Percentiles rank a stretch among this genome's conserved stretches.
phyloP scores from a whole-genome alignment of 495 filamentous ascomycete species.

The Polyplosphaeria fusca region DNA sequence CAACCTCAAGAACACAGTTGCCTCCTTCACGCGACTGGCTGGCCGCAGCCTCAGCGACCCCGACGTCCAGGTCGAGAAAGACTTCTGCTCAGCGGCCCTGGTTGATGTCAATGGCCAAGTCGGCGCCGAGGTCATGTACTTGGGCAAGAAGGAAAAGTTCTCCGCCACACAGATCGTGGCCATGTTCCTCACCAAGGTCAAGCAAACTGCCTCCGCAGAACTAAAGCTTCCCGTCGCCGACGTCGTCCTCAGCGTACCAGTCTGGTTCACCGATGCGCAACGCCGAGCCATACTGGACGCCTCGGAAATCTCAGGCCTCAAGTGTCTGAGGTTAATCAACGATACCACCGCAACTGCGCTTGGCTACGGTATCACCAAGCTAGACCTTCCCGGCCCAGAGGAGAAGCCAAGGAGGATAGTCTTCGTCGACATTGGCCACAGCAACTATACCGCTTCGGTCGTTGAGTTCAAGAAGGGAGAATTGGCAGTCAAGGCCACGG shows the following conservation, averaged over 20 bases:
- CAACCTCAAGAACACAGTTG: constrained; percentile 98
- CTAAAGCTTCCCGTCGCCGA: constrained; percentile 92
- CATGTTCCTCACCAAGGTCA: constrained; percentile 95
- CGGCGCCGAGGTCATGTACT: constrained; percentile 89
- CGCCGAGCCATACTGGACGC: constrained; percentile 86
- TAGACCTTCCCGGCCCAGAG: constrained; percentile 80
- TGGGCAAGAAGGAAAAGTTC: constrained; percentile 93
- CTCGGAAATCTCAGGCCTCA: constrained; percentile 89
- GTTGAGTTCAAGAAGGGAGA: constrained; percentile 98
- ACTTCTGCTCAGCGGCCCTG: constrained; percentile 82
- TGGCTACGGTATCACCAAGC: constrained; percentile 96
- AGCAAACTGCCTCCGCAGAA: constrained; percentile 80
- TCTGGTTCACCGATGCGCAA: constrained; percentile 97
- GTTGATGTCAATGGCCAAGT: constrained; percentile 91
- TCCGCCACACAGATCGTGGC: constrained; percentile 84
- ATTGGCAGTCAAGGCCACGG: constrained; percentile 86
- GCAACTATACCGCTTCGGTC: constrained; percentile 89
- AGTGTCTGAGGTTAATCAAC: constrained; percentile 91
- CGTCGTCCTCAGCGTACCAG: constrained; percentile 87
- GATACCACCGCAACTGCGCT: constrained; percentile 96
- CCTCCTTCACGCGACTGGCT: constrained; percentile 84
- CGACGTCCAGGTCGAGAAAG: constrained; percentile 85
- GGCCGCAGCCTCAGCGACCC: constrained; percentile 84
- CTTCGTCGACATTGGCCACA: constrained; percentile 95
- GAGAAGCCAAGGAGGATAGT: constrained; percentile 91